Evolutionary conservation across 371 early-diverging fungal species (phyloP), one percentile per base, ranked within the genome.

Genomic region (Neoconidiobolus thromboides): DNA sequence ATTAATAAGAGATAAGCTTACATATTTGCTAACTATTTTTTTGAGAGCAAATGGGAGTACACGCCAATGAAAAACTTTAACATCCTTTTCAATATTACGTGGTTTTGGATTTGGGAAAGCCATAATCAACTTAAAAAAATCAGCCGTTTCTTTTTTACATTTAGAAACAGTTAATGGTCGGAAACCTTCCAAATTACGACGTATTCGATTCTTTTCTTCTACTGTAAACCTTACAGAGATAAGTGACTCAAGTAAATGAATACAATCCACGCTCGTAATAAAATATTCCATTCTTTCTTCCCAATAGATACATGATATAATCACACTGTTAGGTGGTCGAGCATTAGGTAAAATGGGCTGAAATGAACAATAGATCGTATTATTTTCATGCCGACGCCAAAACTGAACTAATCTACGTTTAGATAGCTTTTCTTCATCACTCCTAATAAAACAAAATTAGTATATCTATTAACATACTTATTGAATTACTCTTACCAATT

Each of bases 251-350:
- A 88, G 70, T 52, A 86, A 64, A 64, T 80, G 77, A 46, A 88
- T 84, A 63, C 81, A 85, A 61, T 87, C 89, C 48, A 87, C 87
- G 1, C 82, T 81, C 4, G 89, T 88, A 60, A 87, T 75, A 68
- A 78, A 87, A 58, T 73, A 88, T 15, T 83, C 84, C 15, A 80
- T 75, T 61, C 74, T 73, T 61, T 79, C 81, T 42, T 77, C 77
- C 86, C 87, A 86, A 67, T 82, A 88, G 62, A 88, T 86, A 65
- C 88, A 88, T 1, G 88, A 87, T 37, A 87, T 77, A 0, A 85
- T 76, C 55, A 81, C 82, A 61, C 74, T 77, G 66, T 76, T 76
- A 15, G 70, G 76, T 58, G 67, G 73, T 26, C 74, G 73, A 14
- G 80, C 75, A 1, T 72, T 71, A 1, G 73, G 74, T 0, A 71